Evolutionary conservation across 106 monocot genomes (phyloP).

Genomic region (Platanthera guangdongensis): DNA sequence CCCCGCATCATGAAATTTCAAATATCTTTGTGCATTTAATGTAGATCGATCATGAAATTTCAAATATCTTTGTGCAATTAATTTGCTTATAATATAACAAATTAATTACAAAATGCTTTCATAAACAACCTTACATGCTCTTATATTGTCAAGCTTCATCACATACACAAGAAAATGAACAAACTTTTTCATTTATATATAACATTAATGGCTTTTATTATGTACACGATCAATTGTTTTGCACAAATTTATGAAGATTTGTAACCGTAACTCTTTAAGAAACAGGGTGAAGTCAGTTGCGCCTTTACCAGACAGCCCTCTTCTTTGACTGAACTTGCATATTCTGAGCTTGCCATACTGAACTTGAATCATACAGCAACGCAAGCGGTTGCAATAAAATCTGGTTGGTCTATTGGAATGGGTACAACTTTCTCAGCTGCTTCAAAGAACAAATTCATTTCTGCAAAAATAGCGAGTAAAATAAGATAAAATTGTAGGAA

Average conservation of each 20-base stretch:
- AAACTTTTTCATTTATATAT: neutral
- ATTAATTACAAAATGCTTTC: neutral
- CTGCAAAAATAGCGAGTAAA: constrained; percentile 2
- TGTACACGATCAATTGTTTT: neutral
- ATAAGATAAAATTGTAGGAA: neutral
- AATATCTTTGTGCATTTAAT: no score
- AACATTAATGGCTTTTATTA: neutral
- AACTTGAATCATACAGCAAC: neutral
- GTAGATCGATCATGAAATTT: no score
- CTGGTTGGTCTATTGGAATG: neutral
- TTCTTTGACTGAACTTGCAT: neutral
- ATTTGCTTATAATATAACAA: no score
- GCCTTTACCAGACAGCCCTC: neutral
- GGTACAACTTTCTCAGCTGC: neutral
- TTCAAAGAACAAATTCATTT: neutral
- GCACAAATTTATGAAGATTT: neutral
- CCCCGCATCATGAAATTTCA: no score
- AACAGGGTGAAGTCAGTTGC: neutral
- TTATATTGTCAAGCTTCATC: neutral
- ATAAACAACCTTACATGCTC: neutral
- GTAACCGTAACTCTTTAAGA: neutral
- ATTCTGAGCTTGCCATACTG: neutral
- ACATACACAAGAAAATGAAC: neutral
- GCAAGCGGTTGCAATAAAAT: neutral
- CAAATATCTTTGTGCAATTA: no score